These are phyloP conservation scores for Plasmodium ovale DNA, from an alignment of 169 alveolate genomes.

Conservation along the genomic window DNA sequence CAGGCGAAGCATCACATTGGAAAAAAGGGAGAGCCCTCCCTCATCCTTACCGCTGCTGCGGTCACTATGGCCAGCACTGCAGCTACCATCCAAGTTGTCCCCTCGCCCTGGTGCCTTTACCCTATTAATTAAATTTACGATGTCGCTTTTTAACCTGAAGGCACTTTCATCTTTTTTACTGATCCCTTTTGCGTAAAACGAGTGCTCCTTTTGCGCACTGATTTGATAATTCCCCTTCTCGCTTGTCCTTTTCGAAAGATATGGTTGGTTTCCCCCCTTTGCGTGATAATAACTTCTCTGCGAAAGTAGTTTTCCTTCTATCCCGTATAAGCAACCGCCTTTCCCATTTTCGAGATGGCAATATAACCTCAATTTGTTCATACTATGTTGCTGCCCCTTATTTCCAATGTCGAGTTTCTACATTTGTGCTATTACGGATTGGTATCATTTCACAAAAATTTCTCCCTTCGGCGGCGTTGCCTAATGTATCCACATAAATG, in stretches of 20 bases:
- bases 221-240: no score
- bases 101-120: not conserved
- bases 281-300: not conserved
- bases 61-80: not conserved
- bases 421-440: no score
- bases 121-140: constrained; percentile 12
- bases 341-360: not conserved
- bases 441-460: no score
- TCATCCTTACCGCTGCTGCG: not conserved
- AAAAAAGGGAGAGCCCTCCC: not conserved
- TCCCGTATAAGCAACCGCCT: not conserved
- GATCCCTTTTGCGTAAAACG: not conserved
- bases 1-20: not conserved
- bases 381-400: not conserved
- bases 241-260: not conserved
- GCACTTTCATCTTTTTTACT: not conserved
- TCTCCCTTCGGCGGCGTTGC: no score
- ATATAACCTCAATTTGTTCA: not conserved
- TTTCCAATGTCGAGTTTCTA: no score
- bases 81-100: not conserved
- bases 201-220: no score
- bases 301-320: not conserved
- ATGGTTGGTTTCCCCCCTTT: not conserved
- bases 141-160: not conserved
- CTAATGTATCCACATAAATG: no score